A percentile compares a stretch with the other conserved stretches of the same genome.
phyloP scores from a whole-genome alignment of 2,329 filamentous ascomycete genomes.

The Talaromyces amestolkiae region DNA sequence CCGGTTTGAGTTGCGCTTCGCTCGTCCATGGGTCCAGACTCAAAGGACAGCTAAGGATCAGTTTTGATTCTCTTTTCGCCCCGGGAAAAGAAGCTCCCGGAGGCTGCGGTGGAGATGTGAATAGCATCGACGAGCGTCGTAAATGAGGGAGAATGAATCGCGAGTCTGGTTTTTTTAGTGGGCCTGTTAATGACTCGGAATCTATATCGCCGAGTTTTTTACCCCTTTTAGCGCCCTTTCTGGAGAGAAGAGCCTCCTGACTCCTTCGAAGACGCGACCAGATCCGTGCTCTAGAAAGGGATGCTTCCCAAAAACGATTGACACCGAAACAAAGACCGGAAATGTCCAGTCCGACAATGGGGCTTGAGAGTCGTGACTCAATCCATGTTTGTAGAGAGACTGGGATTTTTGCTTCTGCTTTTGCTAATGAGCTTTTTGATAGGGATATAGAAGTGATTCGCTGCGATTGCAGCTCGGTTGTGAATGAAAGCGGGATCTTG shows the following conservation, averaged over 20 bases:
- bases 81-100: too few relatives aligned
- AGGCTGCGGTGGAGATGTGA: conserved; percentile 22
- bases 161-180: conserved; percentile 27
- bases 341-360: conserved; percentile 37
- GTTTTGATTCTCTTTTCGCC: conserved; percentile 16
- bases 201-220: background rate
- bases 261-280: conserved; percentile 37
- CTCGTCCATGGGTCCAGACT: conserved; percentile 41
- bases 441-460: conserved; percentile 34
- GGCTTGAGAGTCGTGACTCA: conserved; percentile 33
- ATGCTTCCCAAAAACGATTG: conserved; percentile 43
- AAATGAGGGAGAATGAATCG: conserved; percentile 36
- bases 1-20: conserved; percentile 38
- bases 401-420: conserved; percentile 28
- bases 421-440: conserved; percentile 21
- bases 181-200: conserved; percentile 17
- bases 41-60: conserved; percentile 37
- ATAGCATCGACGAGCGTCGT: conserved; percentile 36
- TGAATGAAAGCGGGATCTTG: conserved; percentile 34
- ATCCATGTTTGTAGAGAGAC: conserved; percentile 36
- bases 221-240: background rate
- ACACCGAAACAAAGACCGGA: conserved; percentile 44
- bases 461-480: conserved; percentile 37
- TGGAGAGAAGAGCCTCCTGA: conserved; percentile 22
- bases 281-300: conserved; percentile 36